These are phyloP conservation scores for Aphanomyces astaci DNA, from an alignment of 352 stramenopile genomes.

Conservation along the genomic window DNA sequence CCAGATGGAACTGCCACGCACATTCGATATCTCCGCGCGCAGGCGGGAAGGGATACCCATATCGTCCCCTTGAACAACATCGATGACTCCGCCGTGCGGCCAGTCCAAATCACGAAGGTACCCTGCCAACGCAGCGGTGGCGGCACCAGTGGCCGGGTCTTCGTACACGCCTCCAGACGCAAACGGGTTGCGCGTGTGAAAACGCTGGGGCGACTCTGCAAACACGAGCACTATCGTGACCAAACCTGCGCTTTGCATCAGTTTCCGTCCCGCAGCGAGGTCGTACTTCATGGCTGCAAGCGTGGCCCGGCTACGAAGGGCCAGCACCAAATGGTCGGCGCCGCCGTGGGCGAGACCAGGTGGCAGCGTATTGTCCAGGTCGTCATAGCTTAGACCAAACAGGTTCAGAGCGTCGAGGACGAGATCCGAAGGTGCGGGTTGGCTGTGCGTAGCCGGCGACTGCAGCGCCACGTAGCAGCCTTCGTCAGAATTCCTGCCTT, in stretches of 20 bases:
- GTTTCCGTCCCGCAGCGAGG: not conserved
- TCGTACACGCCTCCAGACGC: slow-evolving; percentile 10
- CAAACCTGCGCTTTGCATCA: not conserved
- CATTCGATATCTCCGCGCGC: not conserved
- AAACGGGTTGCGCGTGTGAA: slow-evolving; percentile 9
- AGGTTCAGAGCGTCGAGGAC: not conserved
- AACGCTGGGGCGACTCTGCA: not conserved
- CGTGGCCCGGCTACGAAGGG: not conserved
- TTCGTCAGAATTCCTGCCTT: not conserved
- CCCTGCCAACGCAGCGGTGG: not conserved
- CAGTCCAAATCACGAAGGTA: not conserved
- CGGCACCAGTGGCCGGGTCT: slow-evolving; percentile 3
- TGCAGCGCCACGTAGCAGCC: not conserved
- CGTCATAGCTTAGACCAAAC: not conserved
- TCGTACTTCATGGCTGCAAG: slow-evolving; percentile 8
- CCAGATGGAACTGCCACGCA: slow-evolving; percentile 2
- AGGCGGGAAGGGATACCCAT: not conserved
- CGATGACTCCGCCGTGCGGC: not conserved
- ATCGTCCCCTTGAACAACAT: slow-evolving; percentile 4
- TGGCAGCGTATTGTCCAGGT: not conserved
- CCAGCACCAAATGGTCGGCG: not conserved
- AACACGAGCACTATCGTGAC: slow-evolving; percentile 1
- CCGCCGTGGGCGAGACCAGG: not conserved
- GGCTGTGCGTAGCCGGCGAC: slow-evolving; percentile 1
- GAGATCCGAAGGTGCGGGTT: not conserved